Evolutionary conservation across 1,284 basidiomycete species (phyloP), one percentile per base, ranked within the genome.

Genomic region (Cutaneotrichosporon cutaneum): DNA sequence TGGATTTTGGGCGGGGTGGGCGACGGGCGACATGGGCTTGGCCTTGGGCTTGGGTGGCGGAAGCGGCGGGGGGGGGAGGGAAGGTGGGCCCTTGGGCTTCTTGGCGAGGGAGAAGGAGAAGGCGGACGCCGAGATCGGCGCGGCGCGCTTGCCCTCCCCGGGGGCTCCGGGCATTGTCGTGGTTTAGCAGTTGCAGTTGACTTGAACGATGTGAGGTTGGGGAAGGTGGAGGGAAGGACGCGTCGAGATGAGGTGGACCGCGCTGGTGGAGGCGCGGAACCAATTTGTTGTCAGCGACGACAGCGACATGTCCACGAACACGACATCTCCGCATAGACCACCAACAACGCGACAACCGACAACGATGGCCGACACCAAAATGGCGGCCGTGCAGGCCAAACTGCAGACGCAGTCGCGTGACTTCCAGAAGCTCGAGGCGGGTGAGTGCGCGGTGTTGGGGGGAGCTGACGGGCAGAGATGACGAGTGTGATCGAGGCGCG

Each of bases 401-500:
- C 81, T 92, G 21, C 88, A 92, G 74, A 77, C 81, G 24, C 84
- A 83, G 32, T 87, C 90, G 9, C 70, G 81, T 33, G 90, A 90
- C 60, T 93, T 87, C 71, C 89, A 93, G 75, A 90, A 89, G 71
- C 73, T 92, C 13, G 91, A 94, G 75, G 72, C 79, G 4, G 82
- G 82, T 81, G 42, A 57, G 78, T 75, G 7, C 11, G 9, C 16
- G 13, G 7, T 18, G 11, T 2, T 22, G 14, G 32, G 6, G 6
- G 7, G 16, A 18, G 27, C 57, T 58, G 53, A 59, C 45, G 3
- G 18, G 68, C 11, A 83, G 90, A 94, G 67, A 82, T 92, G 54
- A 82, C 87, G 1, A 82, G 81, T 57, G 82, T 85, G 4, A 87
- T 96, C 45, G 90, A 92, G 67, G 88, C 87, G 16, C 83, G 90